Percentiles rank a stretch among this genome's conserved stretches.
Conservation (phyloP, 495 filamentous ascomycete genomes). For the Podospora anserina region DNA sequence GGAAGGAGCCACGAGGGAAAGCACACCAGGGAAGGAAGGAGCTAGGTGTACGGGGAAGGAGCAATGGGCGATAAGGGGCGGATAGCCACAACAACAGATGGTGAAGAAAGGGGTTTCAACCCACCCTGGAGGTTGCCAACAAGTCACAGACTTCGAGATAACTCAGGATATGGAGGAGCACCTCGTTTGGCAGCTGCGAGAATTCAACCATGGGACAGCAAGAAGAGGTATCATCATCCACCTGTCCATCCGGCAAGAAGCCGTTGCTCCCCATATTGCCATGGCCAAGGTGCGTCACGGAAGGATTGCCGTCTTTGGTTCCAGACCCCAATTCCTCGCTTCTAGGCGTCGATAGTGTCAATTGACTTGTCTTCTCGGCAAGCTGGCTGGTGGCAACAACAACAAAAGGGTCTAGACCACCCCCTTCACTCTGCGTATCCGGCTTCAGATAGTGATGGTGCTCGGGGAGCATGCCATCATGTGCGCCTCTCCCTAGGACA, state of each 20-base stretch:
- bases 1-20: too few species aligned
- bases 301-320: background rate
- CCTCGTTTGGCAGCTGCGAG: constrained; percentile 50
- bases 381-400: constrained; percentile 19
- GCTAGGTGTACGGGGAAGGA: too few species aligned
- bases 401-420: constrained; percentile 12
- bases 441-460: background rate
- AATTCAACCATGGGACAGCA: constrained; percentile 8
- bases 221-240: background rate
- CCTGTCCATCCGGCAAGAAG: constrained; percentile 19
- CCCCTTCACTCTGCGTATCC: background rate
- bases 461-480: background rate
- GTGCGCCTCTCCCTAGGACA: constrained; percentile 4
- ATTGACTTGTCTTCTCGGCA: constrained; percentile 24
- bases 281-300: background rate
- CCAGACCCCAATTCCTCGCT: constrained; percentile 9
- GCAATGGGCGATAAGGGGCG: too few species aligned
- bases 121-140: constrained; percentile 53
- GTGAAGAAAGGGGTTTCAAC: constrained; percentile 24
- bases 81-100: background rate
- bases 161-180: constrained; percentile 52
- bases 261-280: background rate
- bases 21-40: too few species aligned
- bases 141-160: constrained; percentile 59
- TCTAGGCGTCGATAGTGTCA: constrained; percentile 24